A percentile compares a stretch with the other conserved stretches of the same genome.
Conservation (phyloP, 352 stramenopile genomes). For the Pythium brachiatum region DNA sequence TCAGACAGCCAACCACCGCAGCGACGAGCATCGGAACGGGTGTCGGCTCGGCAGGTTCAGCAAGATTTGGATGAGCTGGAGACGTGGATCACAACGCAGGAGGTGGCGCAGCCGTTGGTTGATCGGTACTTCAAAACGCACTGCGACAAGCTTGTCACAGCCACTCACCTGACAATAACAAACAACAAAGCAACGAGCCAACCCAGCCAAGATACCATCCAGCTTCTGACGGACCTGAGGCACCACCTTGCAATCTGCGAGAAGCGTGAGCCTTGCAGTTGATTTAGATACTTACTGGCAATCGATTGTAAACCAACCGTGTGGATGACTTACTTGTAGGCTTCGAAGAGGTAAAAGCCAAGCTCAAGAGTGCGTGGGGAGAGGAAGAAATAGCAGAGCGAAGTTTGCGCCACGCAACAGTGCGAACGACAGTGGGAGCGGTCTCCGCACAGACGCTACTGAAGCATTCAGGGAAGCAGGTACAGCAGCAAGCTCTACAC, state of each 20-base stretch:
- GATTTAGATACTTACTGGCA: not conserved
- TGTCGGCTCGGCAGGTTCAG: conserved; percentile 18
- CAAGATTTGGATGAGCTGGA: conserved; percentile 22
- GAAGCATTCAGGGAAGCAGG: conserved; percentile 42
- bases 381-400: conserved; percentile 31
- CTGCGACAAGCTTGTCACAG: conserved; percentile 18
- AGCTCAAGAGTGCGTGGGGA: conserved; percentile 31
- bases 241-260: conserved; percentile 32
- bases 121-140: conserved; percentile 19
- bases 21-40: conserved; percentile 20
- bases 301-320: not conserved
- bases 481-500: not conserved
- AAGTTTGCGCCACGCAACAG: conserved; percentile 25
- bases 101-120: conserved; percentile 14
- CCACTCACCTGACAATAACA: conserved; percentile 7
- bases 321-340: conserved; percentile 14
- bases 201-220: conserved; percentile 16
- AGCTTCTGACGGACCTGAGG: conserved; percentile 34
- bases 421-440: conserved; percentile 33
- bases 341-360: conserved; percentile 32
- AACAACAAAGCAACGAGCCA: not conserved
- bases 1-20: not conserved
- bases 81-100: conserved; percentile 13
- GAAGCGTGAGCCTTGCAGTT: conserved; percentile 32
- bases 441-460: conserved; percentile 37